Evolutionary conservation across 108 stramenopile genomes (phyloP).

Genomic region (Halocafeteria seosinensis): DNA sequence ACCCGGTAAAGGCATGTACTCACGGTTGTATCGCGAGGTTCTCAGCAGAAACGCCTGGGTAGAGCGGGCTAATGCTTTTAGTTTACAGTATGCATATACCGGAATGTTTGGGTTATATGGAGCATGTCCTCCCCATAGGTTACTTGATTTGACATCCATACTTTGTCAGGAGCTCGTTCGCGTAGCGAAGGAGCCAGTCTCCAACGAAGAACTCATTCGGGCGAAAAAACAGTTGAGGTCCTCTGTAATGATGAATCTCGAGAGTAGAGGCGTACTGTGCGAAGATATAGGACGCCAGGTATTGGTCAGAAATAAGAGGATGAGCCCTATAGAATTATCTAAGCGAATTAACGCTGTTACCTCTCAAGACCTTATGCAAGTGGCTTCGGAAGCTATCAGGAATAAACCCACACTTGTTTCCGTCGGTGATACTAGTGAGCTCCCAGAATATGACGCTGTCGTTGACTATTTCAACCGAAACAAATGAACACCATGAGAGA

Average conservation of each 20-base stretch:
- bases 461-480: no score
- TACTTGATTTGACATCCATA: slow-evolving; percentile 47
- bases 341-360: slow-evolving; percentile 74
- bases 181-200: slow-evolving; percentile 48
- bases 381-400: slow-evolving; percentile 49
- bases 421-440: neutral
- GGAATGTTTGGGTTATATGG: slow-evolving; percentile 81
- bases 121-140: slow-evolving; percentile 30
- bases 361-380: slow-evolving; percentile 54
- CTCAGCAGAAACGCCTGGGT: slow-evolving; percentile 74
- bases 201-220: slow-evolving; percentile 61
- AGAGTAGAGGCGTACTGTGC: slow-evolving; percentile 71
- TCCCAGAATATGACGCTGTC: neutral
- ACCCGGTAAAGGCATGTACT: slow-evolving; percentile 98
- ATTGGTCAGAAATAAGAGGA: slow-evolving; percentile 67
- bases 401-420: slow-evolving; percentile 50
- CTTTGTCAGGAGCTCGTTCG: slow-evolving; percentile 54
- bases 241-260: slow-evolving; percentile 85
- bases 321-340: slow-evolving; percentile 59
- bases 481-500: no score
- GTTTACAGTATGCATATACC: slow-evolving; percentile 57
- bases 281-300: slow-evolving; percentile 93
- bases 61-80: slow-evolving; percentile 78
- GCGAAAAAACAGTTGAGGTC: slow-evolving; percentile 93
- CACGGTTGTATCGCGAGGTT: slow-evolving; percentile 80